Percentiles rank a stretch among this genome's conserved stretches.
Evolutionary conservation across 495 filamentous ascomycete genomes (phyloP).

Genomic region (Tuber aestivum): DNA sequence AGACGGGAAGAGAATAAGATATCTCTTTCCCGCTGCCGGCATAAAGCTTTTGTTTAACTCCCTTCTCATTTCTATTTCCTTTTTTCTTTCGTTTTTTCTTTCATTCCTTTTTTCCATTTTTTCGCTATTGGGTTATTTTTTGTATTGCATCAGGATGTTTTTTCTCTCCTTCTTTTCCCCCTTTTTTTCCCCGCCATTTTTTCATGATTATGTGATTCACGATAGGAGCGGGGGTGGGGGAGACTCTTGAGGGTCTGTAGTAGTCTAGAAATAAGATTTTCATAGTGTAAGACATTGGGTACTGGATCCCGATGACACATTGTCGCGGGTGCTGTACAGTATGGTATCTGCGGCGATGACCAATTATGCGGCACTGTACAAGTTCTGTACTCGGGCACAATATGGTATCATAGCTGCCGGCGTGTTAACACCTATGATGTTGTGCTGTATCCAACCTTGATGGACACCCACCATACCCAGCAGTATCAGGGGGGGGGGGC

Average conservation of each 20-base stretch:
- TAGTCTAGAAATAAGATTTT: slow-evolving; percentile 8
- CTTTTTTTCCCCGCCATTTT: not conserved
- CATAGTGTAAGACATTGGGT: not conserved
- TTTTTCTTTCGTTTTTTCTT: not conserved
- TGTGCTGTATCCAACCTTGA: no score
- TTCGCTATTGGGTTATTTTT: slow-evolving; percentile 13
- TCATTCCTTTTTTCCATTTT: not conserved
- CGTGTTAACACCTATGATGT: no score
- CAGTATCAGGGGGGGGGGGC: no score
- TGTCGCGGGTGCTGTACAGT: not conserved
- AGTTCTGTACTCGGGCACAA: no score
- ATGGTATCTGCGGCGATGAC: no score
- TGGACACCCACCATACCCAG: no score
- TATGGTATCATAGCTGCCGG: no score
- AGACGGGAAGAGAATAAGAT: not conserved
- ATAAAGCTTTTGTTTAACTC: not conserved
- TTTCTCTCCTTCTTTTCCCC: not conserved
- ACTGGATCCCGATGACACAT: not conserved
- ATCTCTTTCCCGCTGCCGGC: not conserved
- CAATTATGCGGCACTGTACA: no score
- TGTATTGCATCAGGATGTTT: not conserved
- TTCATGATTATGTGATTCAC: slow-evolving; percentile 2
- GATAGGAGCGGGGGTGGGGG: not conserved
- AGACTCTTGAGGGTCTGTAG: not conserved
- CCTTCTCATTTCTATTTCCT: not conserved